Evolutionary conservation across 257 asterid genomes (phyloP), one percentile per base, ranked within the genome.

Genomic region (Ehretia macrophylla): DNA sequence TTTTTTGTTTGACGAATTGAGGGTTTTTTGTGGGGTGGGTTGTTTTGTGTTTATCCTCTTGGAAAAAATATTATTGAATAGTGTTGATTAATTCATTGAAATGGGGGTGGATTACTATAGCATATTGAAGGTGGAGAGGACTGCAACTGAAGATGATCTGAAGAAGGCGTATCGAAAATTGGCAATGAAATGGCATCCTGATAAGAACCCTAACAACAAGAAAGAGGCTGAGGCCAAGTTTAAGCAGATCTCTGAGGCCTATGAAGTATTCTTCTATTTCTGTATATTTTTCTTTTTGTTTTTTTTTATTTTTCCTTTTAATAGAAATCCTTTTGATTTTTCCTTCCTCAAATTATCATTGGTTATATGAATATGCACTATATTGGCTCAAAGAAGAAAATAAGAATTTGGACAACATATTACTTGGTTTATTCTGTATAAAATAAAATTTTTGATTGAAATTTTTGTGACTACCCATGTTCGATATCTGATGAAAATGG

Each of bases 111-210:
- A 88, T 88, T 85, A 85, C 68, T 91, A 88, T 56, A 76, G 78
- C 17, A 71, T 74, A 51, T 72, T 91, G 72, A 84, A 76, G 42
- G 90, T 91, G 62, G 95, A 45, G 21, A 91, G 60, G 62, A 75
- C 68, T 18, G 96, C 95, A n/a, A 84, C 95, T 10, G 98, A 91
- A 0, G 96, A 91, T 65, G 95, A 91, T 79, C 67, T 90, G 68
- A 87, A 90, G 77, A 90, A 80, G 60, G 81, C 97, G 17, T 90
- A 90, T 66, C 79, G 94, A 72, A 85, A 62, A 76, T 74, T 90
- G 77, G 97, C 96, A 0, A 87, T 87, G 97, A 90, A 79, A 87
- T 87, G 96, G 96, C 97, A 90, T 68, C 97, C 97, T 6, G 96
- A 90, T 74, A 87, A 87, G 75, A 90, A 90, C 58, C 97, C 97